Conservation (phyloP, 179 eudicot species). For the Silene coronaria region DNA sequence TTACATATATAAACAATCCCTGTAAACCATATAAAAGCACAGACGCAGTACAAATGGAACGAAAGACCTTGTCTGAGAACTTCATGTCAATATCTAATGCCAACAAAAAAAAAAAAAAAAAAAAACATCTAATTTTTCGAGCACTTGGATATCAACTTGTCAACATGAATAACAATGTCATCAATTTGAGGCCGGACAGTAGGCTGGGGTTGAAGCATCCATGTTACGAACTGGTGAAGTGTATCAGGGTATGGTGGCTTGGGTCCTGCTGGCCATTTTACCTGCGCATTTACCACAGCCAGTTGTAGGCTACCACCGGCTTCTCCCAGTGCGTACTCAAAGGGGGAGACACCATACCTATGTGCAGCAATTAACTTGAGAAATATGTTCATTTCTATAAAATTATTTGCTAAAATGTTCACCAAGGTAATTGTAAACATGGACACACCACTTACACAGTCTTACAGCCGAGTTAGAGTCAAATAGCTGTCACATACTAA, state of each 20-base stretch:
- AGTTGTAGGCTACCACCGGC: constrained; percentile 93
- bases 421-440: no score
- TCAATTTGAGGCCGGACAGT: constrained; percentile 83
- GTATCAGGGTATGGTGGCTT: constrained; percentile 87
- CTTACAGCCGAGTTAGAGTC: no score
- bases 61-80: constrained; percentile 1
- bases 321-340: constrained; percentile 90
- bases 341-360: constrained; percentile 94
- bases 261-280: constrained; percentile 88
- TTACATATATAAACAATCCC: constrained; percentile 5
- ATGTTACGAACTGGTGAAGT: constrained; percentile 87
- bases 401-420: background rate
- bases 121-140: constrained; percentile 28
- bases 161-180: constrained; percentile 83
- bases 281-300: constrained; percentile 78
- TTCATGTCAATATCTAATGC: constrained; percentile 11
- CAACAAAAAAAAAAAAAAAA: background rate
- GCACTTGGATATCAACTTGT: constrained; percentile 77
- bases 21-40: background rate
- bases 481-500: no score
- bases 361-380: background rate
- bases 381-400: background rate
- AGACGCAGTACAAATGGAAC: background rate
- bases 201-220: constrained; percentile 98
- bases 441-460: no score